Conservation (phyloP, 2,329 filamentous ascomycete species). For the Cercospora sp. region DNA sequence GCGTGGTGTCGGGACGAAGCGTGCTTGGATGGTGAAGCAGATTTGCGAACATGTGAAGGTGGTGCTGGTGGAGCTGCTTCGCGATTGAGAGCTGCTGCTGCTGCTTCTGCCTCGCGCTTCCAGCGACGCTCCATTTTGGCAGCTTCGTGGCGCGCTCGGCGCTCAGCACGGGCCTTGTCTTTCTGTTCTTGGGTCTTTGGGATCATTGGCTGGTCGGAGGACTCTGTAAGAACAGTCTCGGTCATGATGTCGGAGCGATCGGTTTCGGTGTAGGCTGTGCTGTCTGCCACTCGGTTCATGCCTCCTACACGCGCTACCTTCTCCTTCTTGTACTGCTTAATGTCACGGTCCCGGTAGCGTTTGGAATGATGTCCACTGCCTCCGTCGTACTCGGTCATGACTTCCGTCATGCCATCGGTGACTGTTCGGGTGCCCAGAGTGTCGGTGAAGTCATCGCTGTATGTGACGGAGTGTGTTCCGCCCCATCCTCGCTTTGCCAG, state of each 20-base stretch:
- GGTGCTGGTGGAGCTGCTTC: slow-evolving; percentile 32
- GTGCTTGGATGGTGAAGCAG: slow-evolving; percentile 32
- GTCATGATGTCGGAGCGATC: slow-evolving; percentile 60
- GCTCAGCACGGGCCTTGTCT: slow-evolving; percentile 45
- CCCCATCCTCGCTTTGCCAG: slow-evolving; percentile 43
- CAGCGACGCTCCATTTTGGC: slow-evolving; percentile 42
- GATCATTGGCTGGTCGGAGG: slow-evolving; percentile 44
- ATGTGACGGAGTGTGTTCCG: slow-evolving; percentile 46
- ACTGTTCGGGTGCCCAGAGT: slow-evolving; percentile 34
- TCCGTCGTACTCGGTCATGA: slow-evolving; percentile 28
- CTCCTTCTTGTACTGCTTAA: slow-evolving; percentile 83
- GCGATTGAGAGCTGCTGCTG: slow-evolving; percentile 39
- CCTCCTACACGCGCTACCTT: slow-evolving; percentile 84
- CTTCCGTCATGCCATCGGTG: slow-evolving; percentile 37
- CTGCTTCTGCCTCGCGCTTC: slow-evolving; percentile 44
- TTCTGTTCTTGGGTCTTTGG: slow-evolving; percentile 32
- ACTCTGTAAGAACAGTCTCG: slow-evolving; percentile 47
- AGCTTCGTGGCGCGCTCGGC: slow-evolving; percentile 41
- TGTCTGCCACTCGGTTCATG: slow-evolving; percentile 79
- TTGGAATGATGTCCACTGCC: slow-evolving; percentile 43
- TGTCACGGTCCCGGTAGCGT: slow-evolving; percentile 60
- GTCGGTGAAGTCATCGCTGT: slow-evolving; percentile 46
- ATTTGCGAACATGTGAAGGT: slow-evolving; percentile 28
- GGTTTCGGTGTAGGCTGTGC: slow-evolving; percentile 71
- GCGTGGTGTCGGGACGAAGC: slow-evolving; percentile 32